A percentile compares a stretch with the other conserved stretches of the same genome.
phyloP scores from a whole-genome alignment of 305 asterid species.

The Fraxinus nigra region DNA sequence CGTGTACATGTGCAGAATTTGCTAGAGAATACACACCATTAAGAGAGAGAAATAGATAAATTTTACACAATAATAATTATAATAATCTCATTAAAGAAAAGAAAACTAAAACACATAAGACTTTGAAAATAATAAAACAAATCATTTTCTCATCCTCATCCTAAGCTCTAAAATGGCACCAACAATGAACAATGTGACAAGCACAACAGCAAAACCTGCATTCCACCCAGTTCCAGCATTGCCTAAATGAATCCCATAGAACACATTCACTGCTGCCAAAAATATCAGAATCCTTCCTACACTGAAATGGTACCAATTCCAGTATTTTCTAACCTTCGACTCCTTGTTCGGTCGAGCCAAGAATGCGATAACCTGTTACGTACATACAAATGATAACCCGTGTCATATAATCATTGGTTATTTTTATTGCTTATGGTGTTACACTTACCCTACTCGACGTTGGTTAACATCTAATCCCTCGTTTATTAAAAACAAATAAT shows the following conservation, averaged over 20 bases:
- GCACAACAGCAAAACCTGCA: conserved; percentile 56
- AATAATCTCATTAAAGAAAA: not conserved
- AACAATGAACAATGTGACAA: conserved; percentile 42
- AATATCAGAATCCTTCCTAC: conserved; percentile 54
- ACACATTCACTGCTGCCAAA: conserved; percentile 61
- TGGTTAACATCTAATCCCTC: not conserved
- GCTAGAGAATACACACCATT: not conserved
- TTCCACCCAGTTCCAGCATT: conserved; percentile 67
- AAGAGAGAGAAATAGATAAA: not conserved
- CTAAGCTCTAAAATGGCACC: conserved; percentile 53
- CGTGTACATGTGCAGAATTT: not conserved
- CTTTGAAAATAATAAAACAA: not conserved
- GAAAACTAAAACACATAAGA: not conserved
- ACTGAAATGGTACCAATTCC: conserved; percentile 76
- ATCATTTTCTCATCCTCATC: conserved; percentile 37
- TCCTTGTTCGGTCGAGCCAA: conserved; percentile 58
- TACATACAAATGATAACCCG: not conserved
- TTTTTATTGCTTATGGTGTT: not conserved
- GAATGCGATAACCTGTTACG: conserved; percentile 55
- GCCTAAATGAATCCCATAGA: conserved; percentile 69
- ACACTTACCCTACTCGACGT: not conserved
- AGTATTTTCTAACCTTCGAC: conserved; percentile 56
- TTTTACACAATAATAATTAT: not conserved
- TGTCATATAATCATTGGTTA: not conserved
- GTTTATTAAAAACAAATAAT: too few relatives aligned